Conservation (phyloP, 768 basidiomycete species). For the Mrakia hoshinonis region DNA sequence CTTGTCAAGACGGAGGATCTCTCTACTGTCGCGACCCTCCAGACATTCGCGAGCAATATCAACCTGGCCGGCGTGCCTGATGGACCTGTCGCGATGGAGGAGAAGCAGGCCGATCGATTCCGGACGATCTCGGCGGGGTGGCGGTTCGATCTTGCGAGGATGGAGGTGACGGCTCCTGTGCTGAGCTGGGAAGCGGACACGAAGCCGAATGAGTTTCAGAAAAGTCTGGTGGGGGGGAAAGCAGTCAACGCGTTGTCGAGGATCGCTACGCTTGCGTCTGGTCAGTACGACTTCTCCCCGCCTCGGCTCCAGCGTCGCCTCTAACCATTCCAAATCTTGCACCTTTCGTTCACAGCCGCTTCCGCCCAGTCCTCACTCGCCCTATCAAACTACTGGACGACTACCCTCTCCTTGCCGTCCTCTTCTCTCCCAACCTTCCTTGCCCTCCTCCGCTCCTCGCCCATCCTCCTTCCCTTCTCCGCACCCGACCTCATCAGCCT, state of each 20-base stretch:
- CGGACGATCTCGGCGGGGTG: not conserved
- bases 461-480: constrained; percentile 6
- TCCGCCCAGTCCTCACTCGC: not conserved
- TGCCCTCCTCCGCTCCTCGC: not conserved
- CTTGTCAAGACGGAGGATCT: constrained; percentile 4
- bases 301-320: not conserved
- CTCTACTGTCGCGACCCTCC: not conserved
- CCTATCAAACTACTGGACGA: not conserved
- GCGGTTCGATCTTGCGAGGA: not conserved
- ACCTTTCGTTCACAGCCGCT: not conserved
- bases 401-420: not conserved
- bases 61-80: not conserved
- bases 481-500: not conserved
- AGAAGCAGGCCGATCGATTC: not conserved
- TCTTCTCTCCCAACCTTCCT: not conserved
- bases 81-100: not conserved
- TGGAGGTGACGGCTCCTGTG: not conserved
- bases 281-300: not conserved
- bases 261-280: not conserved
- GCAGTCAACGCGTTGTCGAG: not conserved
- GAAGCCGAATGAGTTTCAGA: not conserved
- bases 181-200: not conserved
- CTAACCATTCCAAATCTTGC: not conserved
- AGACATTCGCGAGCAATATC: not conserved
- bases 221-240: not conserved